Conservation (phyloP, 352 stramenopile species). For the Globisporangium iwayamae region DNA sequence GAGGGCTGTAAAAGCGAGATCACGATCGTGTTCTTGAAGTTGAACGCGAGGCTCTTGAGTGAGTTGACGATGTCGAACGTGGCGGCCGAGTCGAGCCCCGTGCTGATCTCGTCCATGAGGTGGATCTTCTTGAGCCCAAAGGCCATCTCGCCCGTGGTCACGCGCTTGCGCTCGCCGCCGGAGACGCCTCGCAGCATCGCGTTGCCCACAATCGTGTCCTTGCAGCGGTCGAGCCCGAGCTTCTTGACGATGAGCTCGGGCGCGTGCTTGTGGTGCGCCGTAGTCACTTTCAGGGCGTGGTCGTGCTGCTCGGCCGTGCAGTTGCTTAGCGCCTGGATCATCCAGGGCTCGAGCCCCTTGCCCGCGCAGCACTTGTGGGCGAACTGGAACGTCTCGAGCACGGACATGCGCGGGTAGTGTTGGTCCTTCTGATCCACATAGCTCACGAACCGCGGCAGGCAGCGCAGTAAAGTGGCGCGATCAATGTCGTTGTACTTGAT, state of each 20-base stretch:
- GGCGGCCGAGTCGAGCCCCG: conserved; percentile 48
- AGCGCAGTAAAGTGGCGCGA: conserved; percentile 20
- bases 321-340: conserved; percentile 33
- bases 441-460: conserved; percentile 30
- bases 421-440: conserved; percentile 73
- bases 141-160: conserved; percentile 88
- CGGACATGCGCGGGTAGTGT: conserved; percentile 87
- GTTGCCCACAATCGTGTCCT: conserved; percentile 61
- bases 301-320: conserved; percentile 35
- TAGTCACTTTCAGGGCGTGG: conserved; percentile 27
- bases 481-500: conserved; percentile 44
- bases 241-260: conserved; percentile 32
- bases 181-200: conserved; percentile 66
- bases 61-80: conserved; percentile 61
- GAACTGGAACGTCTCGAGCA: conserved; percentile 93
- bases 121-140: conserved; percentile 72
- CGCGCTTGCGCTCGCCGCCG: conserved; percentile 88
- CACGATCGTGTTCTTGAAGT: conserved; percentile 53
- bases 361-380: conserved; percentile 71
- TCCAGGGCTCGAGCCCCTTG: conserved; percentile 39
- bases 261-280: conserved; percentile 32
- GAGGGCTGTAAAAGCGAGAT: conserved; percentile 89
- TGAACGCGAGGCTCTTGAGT: conserved; percentile 38
- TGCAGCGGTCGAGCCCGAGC: conserved; percentile 45
- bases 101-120: conserved; percentile 80